phyloP scores from a whole-genome alignment of 345 rosid species.

The Passiflora organensis region DNA sequence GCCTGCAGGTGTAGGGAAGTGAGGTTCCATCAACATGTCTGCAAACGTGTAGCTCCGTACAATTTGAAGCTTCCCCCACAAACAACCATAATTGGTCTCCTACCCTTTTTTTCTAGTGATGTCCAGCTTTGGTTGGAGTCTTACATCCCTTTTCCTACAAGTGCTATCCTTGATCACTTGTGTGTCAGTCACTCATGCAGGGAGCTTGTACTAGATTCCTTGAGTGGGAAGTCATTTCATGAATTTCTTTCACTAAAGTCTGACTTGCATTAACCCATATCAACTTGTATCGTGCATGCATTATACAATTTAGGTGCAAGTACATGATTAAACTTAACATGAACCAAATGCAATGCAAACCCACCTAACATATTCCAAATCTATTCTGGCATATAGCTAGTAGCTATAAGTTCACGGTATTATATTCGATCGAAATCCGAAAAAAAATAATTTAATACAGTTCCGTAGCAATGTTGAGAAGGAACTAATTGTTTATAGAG shows the following conservation, averaged over 20 bases:
- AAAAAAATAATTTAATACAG: too few relatives aligned
- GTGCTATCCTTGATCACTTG: too few relatives aligned
- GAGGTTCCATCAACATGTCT: conserved; percentile 16
- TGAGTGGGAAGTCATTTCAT: conserved; percentile 11
- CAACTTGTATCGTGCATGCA: background rate
- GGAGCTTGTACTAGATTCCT: background rate
- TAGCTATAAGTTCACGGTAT: too few relatives aligned
- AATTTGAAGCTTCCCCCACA: conserved; percentile 1
- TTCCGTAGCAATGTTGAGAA: too few relatives aligned
- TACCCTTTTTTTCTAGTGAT: background rate
- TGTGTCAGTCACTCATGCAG: too few relatives aligned
- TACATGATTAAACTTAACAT: background rate
- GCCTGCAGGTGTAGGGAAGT: background rate
- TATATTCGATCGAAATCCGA: too few relatives aligned
- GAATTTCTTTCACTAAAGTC: background rate
- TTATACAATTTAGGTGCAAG: background rate
- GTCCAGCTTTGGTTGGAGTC: background rate
- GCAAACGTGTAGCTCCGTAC: background rate
- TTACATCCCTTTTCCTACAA: background rate
- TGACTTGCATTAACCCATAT: background rate
- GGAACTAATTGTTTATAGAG: too few relatives aligned
- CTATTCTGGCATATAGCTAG: too few relatives aligned
- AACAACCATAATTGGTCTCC: background rate
- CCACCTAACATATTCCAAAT: conserved; percentile 5
- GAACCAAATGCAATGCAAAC: background rate